Conservation (phyloP, 2,329 filamentous ascomycete species). For the Huntiella decipiens region DNA sequence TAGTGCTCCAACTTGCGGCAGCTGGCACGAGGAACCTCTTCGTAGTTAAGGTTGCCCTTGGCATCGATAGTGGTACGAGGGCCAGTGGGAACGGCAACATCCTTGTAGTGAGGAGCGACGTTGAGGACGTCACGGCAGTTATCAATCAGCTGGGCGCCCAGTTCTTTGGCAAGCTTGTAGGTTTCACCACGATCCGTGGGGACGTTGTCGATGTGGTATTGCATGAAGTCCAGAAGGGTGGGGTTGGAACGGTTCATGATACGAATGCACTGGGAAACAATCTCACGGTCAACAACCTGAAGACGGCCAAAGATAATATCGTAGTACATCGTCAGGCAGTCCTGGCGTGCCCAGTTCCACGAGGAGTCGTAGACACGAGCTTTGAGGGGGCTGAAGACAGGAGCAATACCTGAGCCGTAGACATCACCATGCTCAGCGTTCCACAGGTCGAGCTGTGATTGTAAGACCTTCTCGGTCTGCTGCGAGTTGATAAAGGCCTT, state of each 20-base stretch:
- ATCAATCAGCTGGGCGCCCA: slow-evolving; percentile 82
- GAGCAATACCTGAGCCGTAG: slow-evolving; percentile 86
- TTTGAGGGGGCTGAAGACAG: slow-evolving; percentile 82
- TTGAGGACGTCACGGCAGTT: slow-evolving; percentile 90
- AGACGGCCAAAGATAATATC: slow-evolving; percentile 96
- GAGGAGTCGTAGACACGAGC: slow-evolving; percentile 93
- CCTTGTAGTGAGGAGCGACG: slow-evolving; percentile 79
- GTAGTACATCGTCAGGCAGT: slow-evolving; percentile 96
- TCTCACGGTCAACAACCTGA: slow-evolving; percentile 85
- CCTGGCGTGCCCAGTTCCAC: slow-evolving; percentile 98
- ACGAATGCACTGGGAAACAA: slow-evolving; percentile 93
- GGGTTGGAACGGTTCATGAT: slow-evolving; percentile 99
- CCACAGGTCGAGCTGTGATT: slow-evolving; percentile 90
- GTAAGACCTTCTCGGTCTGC: slow-evolving; percentile 70
- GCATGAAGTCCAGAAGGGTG: slow-evolving; percentile 92
- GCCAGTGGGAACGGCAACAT: slow-evolving; percentile 79
- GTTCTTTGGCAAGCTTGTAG: slow-evolving; percentile 90
- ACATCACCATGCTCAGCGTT: slow-evolving; percentile 88
- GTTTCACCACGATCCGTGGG: slow-evolving; percentile 92
- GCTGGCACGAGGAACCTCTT: slow-evolving; percentile 69
- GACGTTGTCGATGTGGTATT: slow-evolving; percentile 98
- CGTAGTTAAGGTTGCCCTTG: slow-evolving; percentile 79
- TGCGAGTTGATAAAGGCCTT: slow-evolving; percentile 75
- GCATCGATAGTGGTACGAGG: slow-evolving; percentile 84
- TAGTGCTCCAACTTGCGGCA: slow-evolving; percentile 97